Percentiles rank a stretch among this genome's conserved stretches.
Evolutionary conservation across 139 green algal genomes (phyloP).

Genomic region (Chlorella sp.): DNA sequence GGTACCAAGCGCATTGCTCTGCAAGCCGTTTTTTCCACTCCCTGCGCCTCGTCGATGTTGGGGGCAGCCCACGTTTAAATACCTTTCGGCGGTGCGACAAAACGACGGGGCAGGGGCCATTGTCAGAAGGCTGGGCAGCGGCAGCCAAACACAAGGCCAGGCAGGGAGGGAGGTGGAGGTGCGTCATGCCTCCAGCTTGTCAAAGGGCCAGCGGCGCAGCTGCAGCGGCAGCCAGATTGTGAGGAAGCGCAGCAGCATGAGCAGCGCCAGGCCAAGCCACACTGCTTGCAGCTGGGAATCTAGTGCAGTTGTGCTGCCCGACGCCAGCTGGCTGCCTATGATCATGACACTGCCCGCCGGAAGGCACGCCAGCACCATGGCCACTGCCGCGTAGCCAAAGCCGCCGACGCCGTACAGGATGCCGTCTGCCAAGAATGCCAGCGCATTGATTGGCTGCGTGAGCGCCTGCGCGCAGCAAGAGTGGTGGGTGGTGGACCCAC

Average conservation of each 20-base stretch:
- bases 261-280: slow-evolving; percentile 64
- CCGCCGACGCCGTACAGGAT: slow-evolving; percentile 40
- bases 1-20: too few species aligned
- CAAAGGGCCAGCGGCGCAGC: slow-evolving; percentile 38
- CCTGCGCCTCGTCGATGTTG: too few species aligned
- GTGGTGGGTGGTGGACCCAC: too few species aligned
- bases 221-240: slow-evolving; percentile 63
- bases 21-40: too few species aligned
- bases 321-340: neutral
- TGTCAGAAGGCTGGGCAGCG: too few species aligned
- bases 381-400: slow-evolving; percentile 55
- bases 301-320: neutral
- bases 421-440: slow-evolving; percentile 70
- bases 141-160: too few species aligned
- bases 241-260: slow-evolving; percentile 68
- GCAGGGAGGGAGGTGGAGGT: too few species aligned
- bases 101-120: too few species aligned
- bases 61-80: too few species aligned
- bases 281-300: slow-evolving; percentile 53
- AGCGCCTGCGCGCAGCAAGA: slow-evolving; percentile 13
- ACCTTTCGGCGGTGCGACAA: too few species aligned
- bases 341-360: slow-evolving; percentile 56
- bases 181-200: slow-evolving; percentile 7
- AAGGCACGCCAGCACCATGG: slow-evolving; percentile 54
- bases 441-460: slow-evolving; percentile 62